A percentile compares a stretch with the other conserved stretches of the same genome.
Conservation (phyloP, 176 grass and related monocot species). For the Carex myosuroides region DNA sequence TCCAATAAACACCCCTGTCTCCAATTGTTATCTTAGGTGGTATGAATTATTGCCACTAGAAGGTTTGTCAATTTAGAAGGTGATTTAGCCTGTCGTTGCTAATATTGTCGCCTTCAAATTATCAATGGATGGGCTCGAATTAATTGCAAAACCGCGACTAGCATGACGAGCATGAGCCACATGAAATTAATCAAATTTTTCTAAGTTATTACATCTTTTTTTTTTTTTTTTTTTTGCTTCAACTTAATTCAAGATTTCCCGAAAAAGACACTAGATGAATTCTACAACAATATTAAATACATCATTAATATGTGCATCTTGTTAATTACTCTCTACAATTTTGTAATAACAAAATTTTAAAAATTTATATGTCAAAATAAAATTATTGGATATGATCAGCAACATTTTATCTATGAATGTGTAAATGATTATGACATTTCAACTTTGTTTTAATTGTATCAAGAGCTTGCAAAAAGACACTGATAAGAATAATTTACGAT, state of each 20-base stretch:
- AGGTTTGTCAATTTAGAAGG: background rate
- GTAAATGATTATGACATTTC: too few species aligned
- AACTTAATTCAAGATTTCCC: background rate
- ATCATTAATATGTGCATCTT: too few species aligned
- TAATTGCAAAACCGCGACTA: slow-evolving; percentile 10
- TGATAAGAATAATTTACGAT: too few species aligned
- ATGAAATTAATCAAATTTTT: background rate
- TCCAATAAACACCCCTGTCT: too few species aligned
- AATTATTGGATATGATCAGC: too few species aligned
- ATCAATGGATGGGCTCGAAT: background rate
- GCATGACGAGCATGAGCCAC: background rate
- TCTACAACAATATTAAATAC: background rate
- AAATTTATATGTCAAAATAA: too few species aligned
- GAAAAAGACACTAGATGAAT: background rate
- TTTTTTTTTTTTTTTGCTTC: background rate
- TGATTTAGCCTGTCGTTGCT: slow-evolving; percentile 2
- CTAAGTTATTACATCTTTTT: background rate
- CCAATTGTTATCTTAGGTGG: too few species aligned
- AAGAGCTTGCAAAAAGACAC: too few species aligned
- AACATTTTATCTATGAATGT: too few species aligned
- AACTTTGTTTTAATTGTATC: too few species aligned
- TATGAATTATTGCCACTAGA: background rate
- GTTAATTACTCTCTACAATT: too few species aligned
- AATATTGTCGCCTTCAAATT: background rate
- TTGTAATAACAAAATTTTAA: too few species aligned